Conservation (phyloP, 2,329 filamentous ascomycete genomes). For the Aspergillus vadensis region DNA sequence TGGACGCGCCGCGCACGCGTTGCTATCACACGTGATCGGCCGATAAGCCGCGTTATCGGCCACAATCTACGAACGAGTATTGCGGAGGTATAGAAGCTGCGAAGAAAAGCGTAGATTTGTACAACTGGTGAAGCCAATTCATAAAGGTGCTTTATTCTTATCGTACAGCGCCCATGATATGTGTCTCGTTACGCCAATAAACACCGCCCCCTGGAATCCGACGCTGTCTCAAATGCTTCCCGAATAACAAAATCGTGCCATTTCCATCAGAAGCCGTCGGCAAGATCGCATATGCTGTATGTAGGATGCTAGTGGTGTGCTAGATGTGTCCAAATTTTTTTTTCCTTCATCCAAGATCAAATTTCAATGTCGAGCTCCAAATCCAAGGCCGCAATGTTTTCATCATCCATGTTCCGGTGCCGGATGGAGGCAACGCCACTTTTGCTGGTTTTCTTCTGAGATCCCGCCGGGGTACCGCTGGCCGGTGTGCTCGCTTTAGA, state of each 20-base stretch:
- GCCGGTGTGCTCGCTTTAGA: constrained; percentile 56
- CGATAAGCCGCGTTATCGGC: constrained; percentile 7
- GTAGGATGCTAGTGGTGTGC: not conserved
- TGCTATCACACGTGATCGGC: constrained; percentile 21
- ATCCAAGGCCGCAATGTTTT: constrained; percentile 86
- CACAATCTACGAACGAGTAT: not conserved
- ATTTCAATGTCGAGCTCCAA: constrained; percentile 91
- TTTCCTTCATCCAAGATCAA: constrained; percentile 37
- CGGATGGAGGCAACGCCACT: constrained; percentile 67
- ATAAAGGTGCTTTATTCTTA: not conserved
- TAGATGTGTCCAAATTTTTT: not conserved
- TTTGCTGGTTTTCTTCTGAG: constrained; percentile 40
- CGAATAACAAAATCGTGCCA: not conserved
- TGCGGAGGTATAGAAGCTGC: not conserved
- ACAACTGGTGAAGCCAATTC: not conserved
- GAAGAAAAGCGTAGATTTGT: not conserved
- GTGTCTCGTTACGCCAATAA: constrained; percentile 16
- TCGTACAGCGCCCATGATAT: constrained; percentile 17
- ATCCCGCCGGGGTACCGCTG: constrained; percentile 38
- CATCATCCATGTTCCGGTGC: constrained; percentile 81
- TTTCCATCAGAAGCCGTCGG: constrained; percentile 1
- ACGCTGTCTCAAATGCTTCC: constrained; percentile 15
- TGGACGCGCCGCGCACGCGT: constrained; percentile 21
- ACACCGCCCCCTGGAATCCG: constrained; percentile 17
- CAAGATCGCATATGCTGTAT: not conserved